Conservation (phyloP, 2,329 filamentous ascomycete species). For the Botrytis fabae region DNA sequence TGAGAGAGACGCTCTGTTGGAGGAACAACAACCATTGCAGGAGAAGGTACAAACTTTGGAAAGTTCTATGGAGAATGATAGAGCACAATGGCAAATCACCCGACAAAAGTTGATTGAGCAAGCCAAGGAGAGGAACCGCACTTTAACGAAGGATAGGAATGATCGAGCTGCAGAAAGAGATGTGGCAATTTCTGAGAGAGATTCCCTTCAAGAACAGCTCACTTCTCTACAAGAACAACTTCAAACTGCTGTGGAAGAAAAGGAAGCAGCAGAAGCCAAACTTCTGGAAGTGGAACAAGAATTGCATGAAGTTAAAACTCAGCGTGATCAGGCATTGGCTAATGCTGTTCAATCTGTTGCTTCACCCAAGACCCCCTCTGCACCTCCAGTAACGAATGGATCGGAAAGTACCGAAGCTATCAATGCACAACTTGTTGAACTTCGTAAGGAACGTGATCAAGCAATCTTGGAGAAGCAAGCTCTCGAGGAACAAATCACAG, state of each 20-base stretch:
- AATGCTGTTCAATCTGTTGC: slow-evolving; percentile 32
- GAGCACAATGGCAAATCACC: slow-evolving; percentile 53
- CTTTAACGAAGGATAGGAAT: slow-evolving; percentile 55
- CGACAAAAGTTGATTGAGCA: slow-evolving; percentile 59
- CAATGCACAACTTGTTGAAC: slow-evolving; percentile 51
- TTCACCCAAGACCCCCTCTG: slow-evolving; percentile 40
- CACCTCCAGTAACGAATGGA: slow-evolving; percentile 47
- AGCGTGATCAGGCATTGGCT: slow-evolving; percentile 48
- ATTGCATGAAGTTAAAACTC: slow-evolving; percentile 45
- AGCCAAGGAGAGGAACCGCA: slow-evolving; percentile 60
- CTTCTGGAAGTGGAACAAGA: slow-evolving; percentile 43
- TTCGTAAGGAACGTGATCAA: slow-evolving; percentile 63
- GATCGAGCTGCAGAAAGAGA: slow-evolving; percentile 50
- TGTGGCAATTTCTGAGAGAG: slow-evolving; percentile 46
- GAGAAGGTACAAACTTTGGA: slow-evolving; percentile 55
- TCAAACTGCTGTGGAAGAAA: slow-evolving; percentile 45
- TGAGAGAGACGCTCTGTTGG: slow-evolving; percentile 56
- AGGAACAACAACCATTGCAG: slow-evolving; percentile 49
- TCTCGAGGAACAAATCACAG: slow-evolving; percentile 63
- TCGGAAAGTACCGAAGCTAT: slow-evolving; percentile 52
- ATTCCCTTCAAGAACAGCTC: slow-evolving; percentile 41
- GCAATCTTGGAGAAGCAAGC: slow-evolving; percentile 67
- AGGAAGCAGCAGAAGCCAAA: slow-evolving; percentile 40
- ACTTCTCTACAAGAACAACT: slow-evolving; percentile 50
- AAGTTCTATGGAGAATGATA: slow-evolving; percentile 55